Base-by-base conservation (phyloP, 345 rosid species). In the Triadica sebifera region DNA sequence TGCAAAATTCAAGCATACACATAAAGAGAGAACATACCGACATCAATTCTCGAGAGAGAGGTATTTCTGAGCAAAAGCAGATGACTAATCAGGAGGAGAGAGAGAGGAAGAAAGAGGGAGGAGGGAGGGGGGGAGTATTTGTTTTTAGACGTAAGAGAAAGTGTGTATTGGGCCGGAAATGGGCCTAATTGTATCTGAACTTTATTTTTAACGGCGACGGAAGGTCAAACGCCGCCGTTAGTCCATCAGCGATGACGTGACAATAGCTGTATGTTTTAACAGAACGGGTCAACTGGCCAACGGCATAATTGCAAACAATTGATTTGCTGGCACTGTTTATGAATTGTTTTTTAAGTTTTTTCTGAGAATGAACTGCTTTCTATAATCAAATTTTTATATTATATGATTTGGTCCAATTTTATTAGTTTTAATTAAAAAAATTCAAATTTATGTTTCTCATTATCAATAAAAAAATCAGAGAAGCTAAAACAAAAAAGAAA, bases 21-120 rank as follows among this genome's bases (percentile, higher is more conserved):
- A 75, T 38, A 60, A 53, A 71, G 43, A 62, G 15, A 53, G 16
- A 50, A 76, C 92, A 76, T 85, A 89, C 93, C 93, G 90, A 81
- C 93, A 89, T 89, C 86, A 83, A 84, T 84, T 80, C 78, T 50
- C 16, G 57, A 72, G 41, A 57, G 55, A 59, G 71, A 72, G 24
- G 55, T 59, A 55, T 39, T 73, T 20, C 50, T 10, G 37, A 56
- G 17, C 37, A 29, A 37, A 57, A 46, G 22, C 11, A 43, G 41
- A 47, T 47, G 56, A 20, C 5, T 57, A 56, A 71, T 37, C 65
- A 16, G 46, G 34, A 29, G 37, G 24, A 8, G 58, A 57, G 43
- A 63, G 66, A 53, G 65, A 8, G 20, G 11, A 8, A 19, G 56
- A 51, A 38, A 67, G 63, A 68, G 62, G 64, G 22, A 55, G 34